These are phyloP conservation scores for Sesbania bispinosa DNA, from an alignment of 306 rosid genomes.

Conservation along the genomic window DNA sequence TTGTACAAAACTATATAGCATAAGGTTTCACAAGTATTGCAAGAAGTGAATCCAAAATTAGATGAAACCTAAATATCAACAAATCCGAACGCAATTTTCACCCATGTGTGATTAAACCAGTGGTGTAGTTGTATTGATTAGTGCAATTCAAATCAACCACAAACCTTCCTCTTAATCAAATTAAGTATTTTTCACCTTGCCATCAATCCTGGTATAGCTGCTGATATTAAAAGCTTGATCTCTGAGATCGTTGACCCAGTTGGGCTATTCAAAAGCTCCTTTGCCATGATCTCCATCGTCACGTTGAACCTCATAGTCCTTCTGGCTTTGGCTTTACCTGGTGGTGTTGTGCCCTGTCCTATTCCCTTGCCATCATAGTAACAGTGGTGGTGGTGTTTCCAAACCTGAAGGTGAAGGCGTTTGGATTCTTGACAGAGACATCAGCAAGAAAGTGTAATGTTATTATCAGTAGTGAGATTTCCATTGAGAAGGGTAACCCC, in stretches of 20 bases:
- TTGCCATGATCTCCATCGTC: not conserved
- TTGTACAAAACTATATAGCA: no score
- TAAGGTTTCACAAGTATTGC: no score
- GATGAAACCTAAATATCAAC: slow-evolving; percentile 15
- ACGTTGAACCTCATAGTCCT: slow-evolving; percentile 28
- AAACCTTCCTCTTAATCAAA: slow-evolving; percentile 12
- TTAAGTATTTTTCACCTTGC: slow-evolving; percentile 33
- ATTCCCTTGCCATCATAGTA: slow-evolving; percentile 20
- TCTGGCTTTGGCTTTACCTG: slow-evolving; percentile 26
- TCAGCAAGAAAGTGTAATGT: slow-evolving; percentile 24
- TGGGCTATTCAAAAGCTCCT: not conserved
- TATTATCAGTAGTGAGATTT: not conserved
- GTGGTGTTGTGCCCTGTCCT: slow-evolving; percentile 9
- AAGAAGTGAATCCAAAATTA: not conserved
- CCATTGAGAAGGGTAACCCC: not conserved
- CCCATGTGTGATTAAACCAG: not conserved
- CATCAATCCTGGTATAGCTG: slow-evolving; percentile 22
- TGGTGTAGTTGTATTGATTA: slow-evolving; percentile 14
- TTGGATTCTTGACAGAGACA: slow-evolving; percentile 32
- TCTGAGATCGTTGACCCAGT: not conserved
- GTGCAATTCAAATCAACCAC: slow-evolving; percentile 36
- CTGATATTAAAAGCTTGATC: slow-evolving; percentile 27
- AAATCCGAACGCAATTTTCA: slow-evolving; percentile 7
- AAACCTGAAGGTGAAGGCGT: slow-evolving; percentile 29
- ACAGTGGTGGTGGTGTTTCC: not conserved